Evolutionary conservation across 345 rosid genomes (phyloP).

Genomic region (Eucalyptus marginata): DNA sequence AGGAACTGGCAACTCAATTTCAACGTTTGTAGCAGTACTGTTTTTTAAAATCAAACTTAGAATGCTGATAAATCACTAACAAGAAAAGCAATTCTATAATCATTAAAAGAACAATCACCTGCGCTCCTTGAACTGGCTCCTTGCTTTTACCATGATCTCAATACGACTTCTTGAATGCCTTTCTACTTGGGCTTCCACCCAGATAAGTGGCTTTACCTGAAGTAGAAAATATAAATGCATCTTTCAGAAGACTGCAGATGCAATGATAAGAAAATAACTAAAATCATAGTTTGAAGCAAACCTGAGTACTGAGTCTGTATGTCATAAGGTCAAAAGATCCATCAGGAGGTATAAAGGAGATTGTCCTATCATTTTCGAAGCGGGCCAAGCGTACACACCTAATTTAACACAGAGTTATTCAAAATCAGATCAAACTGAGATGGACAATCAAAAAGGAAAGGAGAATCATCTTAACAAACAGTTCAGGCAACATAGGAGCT

Average conservation of each 20-base stretch:
- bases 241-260: background rate
- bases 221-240: background rate
- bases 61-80: background rate
- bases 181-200: constrained; percentile 96
- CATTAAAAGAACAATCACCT: constrained; percentile 28
- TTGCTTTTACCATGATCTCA: constrained; percentile 80
- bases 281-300: constrained; percentile 4
- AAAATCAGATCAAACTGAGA: background rate
- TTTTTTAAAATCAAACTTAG: background rate
- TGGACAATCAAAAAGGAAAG: background rate
- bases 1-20: constrained; percentile 56
- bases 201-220: constrained; percentile 85
- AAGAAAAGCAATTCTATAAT: background rate
- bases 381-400: constrained; percentile 97
- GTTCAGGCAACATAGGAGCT: background rate
- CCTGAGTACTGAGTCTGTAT: constrained; percentile 96
- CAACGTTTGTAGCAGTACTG: constrained; percentile 73
- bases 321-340: constrained; percentile 98
- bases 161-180: constrained; percentile 89
- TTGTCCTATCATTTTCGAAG: constrained; percentile 92
- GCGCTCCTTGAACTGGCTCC: constrained; percentile 92
- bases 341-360: constrained; percentile 96
- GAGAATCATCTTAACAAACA: background rate
- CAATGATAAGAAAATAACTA: background rate
- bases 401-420: background rate